Conservation (phyloP, 331 rosid genomes). For the Malus hybrid region DNA sequence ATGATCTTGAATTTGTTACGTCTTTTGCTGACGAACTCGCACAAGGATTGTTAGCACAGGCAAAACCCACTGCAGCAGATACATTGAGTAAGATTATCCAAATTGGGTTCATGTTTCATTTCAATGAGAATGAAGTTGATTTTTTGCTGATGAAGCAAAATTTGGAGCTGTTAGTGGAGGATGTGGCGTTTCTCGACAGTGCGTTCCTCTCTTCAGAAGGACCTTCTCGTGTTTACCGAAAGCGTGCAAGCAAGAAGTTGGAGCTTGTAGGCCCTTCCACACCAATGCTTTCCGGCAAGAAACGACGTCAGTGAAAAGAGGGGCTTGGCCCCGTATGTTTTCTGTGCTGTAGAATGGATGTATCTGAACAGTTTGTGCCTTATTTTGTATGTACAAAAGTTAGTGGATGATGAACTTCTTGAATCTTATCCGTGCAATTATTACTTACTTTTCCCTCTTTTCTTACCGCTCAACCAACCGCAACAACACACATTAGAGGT, state of each 20-base stretch:
- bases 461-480: no score
- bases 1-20: neutral
- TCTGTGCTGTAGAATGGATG: no score
- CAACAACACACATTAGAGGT: no score
- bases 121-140: neutral
- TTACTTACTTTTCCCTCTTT: no score
- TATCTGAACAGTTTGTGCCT: no score
- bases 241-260: neutral
- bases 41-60: neutral
- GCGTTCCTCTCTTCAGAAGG: neutral
- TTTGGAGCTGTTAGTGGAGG: neutral
- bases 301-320: neutral
- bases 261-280: slow-evolving; percentile 1
- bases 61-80: neutral
- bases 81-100: slow-evolving; percentile 2
- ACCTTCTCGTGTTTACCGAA: neutral
- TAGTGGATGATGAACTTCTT: no score
- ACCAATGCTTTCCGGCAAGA: slow-evolving; percentile 1
- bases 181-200: neutral
- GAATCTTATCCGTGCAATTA: no score
- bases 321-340: no score
- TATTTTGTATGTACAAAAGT: no score
- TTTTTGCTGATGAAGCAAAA: slow-evolving; percentile 3
- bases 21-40: slow-evolving; percentile 13
- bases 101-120: neutral